Percentiles rank a stretch among this genome's conserved stretches.
These are phyloP conservation scores for Diplodia corticola DNA, from an alignment of 2,329 filamentous ascomycete genomes.

Conservation along the genomic window DNA sequence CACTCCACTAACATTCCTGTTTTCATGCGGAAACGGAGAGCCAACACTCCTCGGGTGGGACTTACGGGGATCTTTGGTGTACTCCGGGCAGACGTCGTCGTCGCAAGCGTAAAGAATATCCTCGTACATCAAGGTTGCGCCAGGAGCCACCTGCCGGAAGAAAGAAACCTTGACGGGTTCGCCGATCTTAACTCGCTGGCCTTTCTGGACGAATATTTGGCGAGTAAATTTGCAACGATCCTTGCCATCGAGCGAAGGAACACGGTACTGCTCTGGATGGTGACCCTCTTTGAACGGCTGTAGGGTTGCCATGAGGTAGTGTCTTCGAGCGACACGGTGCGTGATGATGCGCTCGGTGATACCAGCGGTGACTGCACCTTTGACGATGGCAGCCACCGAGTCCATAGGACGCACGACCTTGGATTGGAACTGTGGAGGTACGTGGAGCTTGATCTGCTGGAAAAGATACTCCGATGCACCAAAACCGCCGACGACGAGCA, in stretches of 20 bases:
- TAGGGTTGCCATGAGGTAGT: conserved; percentile 98
- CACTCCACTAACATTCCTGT: not conserved
- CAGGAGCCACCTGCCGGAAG: conserved; percentile 95
- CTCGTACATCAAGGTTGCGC: conserved; percentile 98
- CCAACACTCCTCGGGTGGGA: conserved; percentile 34
- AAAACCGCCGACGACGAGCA: conserved; percentile 95
- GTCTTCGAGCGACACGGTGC: conserved; percentile 91
- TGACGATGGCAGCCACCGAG: conserved; percentile 96
- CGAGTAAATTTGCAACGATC: conserved; percentile 98
- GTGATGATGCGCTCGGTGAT: conserved; percentile 97
- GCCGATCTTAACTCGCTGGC: conserved; percentile 97
- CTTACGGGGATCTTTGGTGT: conserved; percentile 98
- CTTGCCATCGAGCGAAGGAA: conserved; percentile 93
- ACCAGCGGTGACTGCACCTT: conserved; percentile 94
- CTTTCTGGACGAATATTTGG: conserved; percentile 98
- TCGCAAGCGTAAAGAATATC: conserved; percentile 97
- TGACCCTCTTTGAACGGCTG: conserved; percentile 99
- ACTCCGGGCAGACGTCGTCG: conserved; percentile 96
- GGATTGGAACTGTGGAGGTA: conserved; percentile 95
- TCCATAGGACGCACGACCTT: conserved; percentile 99
- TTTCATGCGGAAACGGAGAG: not conserved
- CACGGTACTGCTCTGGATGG: conserved; percentile 96
- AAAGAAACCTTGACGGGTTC: conserved; percentile 99
- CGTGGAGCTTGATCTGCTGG: conserved; percentile 98
- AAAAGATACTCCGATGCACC: conserved; percentile 98